Percentiles rank a stretch among this genome's conserved stretches.
These are phyloP conservation scores for Gossypium gossypioides DNA, from an alignment of 441 rosid genomes.

Conservation along the genomic window DNA sequence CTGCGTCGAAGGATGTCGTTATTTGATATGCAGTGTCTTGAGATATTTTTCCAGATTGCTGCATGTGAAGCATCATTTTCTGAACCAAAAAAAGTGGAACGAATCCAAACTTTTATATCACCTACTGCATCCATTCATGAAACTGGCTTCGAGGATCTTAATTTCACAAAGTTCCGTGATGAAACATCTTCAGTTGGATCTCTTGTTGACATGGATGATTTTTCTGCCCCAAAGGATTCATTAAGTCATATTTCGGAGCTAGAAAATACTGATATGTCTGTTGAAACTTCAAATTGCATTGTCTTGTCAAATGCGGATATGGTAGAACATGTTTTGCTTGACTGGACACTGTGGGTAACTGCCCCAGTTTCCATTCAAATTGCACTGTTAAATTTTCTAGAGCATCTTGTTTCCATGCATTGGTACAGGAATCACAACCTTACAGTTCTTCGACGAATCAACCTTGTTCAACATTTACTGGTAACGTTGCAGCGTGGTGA, in stretches of 20 bases:
- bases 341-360: slow-evolving; percentile 98
- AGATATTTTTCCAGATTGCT: slow-evolving; percentile 94
- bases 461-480: slow-evolving; percentile 90
- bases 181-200: slow-evolving; percentile 86
- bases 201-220: slow-evolving; percentile 93
- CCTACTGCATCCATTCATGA: slow-evolving; percentile 53
- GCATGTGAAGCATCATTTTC: slow-evolving; percentile 99
- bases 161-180: slow-evolving; percentile 74
- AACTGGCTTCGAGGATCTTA: slow-evolving; percentile 73
- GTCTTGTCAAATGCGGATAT: slow-evolving; percentile 96
- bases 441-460: slow-evolving; percentile 82
- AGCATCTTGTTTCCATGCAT: slow-evolving; percentile 98
- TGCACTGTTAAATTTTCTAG: slow-evolving; percentile 88
- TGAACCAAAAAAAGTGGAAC: slow-evolving; percentile 74
- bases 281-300: slow-evolving; percentile 93
- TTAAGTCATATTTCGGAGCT: slow-evolving; percentile 94
- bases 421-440: slow-evolving; percentile 99
- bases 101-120: slow-evolving; percentile 30
- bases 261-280: slow-evolving; percentile 67
- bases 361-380: slow-evolving; percentile 92
- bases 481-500: slow-evolving; percentile 99
- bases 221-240: slow-evolving; percentile 81
- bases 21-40: slow-evolving; percentile 97
- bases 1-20: slow-evolving; percentile 80
- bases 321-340: slow-evolving; percentile 99